phyloP scores from a whole-genome alignment of 345 rosid species.

The Odontarrhena argentea region DNA sequence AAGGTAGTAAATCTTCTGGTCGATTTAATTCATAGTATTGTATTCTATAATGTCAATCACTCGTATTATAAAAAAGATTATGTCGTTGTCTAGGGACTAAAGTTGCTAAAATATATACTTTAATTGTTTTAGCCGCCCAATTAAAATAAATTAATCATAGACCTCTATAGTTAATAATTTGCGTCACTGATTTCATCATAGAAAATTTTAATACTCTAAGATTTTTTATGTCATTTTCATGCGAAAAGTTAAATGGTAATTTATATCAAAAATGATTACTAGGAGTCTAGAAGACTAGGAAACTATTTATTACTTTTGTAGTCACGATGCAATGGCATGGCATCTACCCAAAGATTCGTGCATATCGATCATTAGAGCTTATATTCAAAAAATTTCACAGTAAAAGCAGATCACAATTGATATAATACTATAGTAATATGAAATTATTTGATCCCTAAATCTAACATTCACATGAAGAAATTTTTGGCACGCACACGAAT shows the following conservation, averaged over 20 bases:
- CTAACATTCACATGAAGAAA: too few relatives aligned
- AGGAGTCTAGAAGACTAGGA: too few relatives aligned
- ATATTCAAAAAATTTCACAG: too few relatives aligned
- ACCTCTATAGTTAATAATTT: slow-evolving; percentile 1
- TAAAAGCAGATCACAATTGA: too few relatives aligned
- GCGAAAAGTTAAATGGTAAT: background rate
- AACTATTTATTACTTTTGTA: too few relatives aligned
- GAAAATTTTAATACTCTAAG: slow-evolving; percentile 3
- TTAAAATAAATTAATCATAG: background rate
- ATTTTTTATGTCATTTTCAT: slow-evolving; percentile 14
- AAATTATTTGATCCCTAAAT: too few relatives aligned
- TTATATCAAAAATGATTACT: background rate
- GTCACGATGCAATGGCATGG: too few relatives aligned
- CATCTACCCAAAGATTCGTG: too few relatives aligned
- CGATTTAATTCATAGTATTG: background rate
- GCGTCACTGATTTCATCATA: background rate
- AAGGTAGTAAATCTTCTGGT: background rate
- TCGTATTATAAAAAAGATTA: background rate
- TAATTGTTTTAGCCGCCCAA: slow-evolving; percentile 12
- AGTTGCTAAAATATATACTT: slow-evolving; percentile 6
- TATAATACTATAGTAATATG: too few relatives aligned
- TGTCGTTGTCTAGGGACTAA: slow-evolving; percentile 4
- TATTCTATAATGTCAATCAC: background rate
- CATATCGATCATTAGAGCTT: too few relatives aligned
- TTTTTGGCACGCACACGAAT: too few relatives aligned